These are phyloP conservation scores for Beta lomatogona DNA, from an alignment of 179 eudicot species.

Conservation along the genomic window DNA sequence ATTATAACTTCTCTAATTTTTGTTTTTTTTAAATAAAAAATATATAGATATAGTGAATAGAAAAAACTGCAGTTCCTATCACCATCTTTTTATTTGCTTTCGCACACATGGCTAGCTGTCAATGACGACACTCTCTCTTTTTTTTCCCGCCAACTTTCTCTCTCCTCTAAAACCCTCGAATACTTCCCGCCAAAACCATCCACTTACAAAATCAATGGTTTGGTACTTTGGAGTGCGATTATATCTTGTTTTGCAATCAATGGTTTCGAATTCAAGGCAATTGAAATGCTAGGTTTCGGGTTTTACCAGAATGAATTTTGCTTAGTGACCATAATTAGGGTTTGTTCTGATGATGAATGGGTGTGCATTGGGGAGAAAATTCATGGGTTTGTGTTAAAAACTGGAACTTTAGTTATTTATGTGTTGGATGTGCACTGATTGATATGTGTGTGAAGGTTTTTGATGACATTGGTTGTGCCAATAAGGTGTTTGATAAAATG, in stretches of 20 bases:
- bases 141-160: constrained; percentile 36
- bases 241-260: constrained; percentile 27
- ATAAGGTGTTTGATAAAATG: constrained; percentile 38
- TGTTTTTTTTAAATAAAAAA: too few species aligned
- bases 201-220: constrained; percentile 16
- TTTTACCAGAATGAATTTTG: constrained; percentile 32
- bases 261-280: constrained; percentile 27
- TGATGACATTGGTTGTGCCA: constrained; percentile 25
- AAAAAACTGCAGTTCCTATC: too few species aligned
- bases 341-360: constrained; percentile 20
- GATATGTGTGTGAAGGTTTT: constrained; percentile 33
- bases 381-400: constrained; percentile 19
- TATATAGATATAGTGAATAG: too few species aligned
- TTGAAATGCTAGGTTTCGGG: constrained; percentile 29
- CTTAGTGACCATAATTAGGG: constrained; percentile 40
- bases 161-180: constrained; percentile 10
- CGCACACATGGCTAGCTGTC: too few species aligned
- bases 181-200: constrained; percentile 25
- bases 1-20: too few species aligned
- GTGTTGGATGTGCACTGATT: constrained; percentile 35
- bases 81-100: too few species aligned
- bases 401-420: constrained; percentile 18
- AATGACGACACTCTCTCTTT: constrained; percentile 39
- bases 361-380: constrained; percentile 23
- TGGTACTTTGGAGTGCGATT: constrained; percentile 32